Evolutionary conservation across 2,329 filamentous ascomycete genomes (phyloP).

Genomic region (Hypocreales sp.): DNA sequence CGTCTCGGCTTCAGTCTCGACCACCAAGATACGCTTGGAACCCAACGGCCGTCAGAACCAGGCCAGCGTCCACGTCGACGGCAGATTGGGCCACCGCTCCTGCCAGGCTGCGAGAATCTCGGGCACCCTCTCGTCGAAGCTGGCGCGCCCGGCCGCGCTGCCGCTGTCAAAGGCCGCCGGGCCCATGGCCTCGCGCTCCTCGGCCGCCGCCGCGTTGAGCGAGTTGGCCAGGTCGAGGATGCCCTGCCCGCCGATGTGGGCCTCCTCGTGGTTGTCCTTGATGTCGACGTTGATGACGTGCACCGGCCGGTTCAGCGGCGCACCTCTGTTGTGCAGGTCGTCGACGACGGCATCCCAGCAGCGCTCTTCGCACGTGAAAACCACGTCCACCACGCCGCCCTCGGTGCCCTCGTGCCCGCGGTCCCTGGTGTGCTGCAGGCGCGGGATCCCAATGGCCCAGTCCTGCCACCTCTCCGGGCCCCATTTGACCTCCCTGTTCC

Average conservation of each 20-base stretch:
- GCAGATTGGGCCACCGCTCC: conserved; percentile 81
- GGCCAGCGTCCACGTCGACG: conserved; percentile 83
- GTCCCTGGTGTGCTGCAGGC: conserved; percentile 60
- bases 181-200: conserved; percentile 57
- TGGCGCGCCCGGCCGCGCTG: conserved; percentile 47
- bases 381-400: conserved; percentile 78
- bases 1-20: too few species aligned
- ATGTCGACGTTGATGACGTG: conserved; percentile 99
- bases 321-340: conserved; percentile 73
- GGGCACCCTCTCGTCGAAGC: conserved; percentile 86
- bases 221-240: conserved; percentile 83
- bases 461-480: conserved; percentile 96
- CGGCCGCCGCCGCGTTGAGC: conserved; percentile 63
- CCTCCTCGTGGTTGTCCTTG: conserved; percentile 95
- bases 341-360: conserved; percentile 98
- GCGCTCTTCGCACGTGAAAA: conserved; percentile 93
- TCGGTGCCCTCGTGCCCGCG: conserved; percentile 71
- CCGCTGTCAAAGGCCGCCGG: conserved; percentile 54
- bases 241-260: conserved; percentile 73
- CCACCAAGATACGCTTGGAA: too few species aligned
- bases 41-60: conserved; percentile 69
- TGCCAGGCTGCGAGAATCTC: conserved; percentile 90
- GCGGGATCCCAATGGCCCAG: conserved; percentile 77
- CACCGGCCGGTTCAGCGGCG: conserved; percentile 78
- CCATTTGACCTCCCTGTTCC: conserved; percentile 86